These are phyloP conservation scores for Hemileia vastatrix DNA, from an alignment of 1,284 basidiomycete species.

Conservation along the genomic window DNA sequence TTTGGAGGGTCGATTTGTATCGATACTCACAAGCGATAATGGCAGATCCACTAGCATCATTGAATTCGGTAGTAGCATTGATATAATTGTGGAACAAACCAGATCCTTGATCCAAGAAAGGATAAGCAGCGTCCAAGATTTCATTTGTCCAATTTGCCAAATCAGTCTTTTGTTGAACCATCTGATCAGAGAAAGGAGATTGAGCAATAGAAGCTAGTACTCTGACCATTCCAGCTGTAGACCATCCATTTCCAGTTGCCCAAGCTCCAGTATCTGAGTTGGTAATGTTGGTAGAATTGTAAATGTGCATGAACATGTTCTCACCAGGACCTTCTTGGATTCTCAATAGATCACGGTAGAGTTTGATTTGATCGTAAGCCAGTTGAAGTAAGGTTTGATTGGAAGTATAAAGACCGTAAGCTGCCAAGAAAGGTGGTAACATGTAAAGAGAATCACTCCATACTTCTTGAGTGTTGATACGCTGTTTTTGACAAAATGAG, in stretches of 20 bases:
- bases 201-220: slow-evolving; percentile 63
- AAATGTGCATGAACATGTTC: too few species aligned
- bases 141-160: slow-evolving; percentile 60
- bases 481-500: background rate
- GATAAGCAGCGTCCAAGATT: slow-evolving; percentile 63
- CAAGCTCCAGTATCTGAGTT: slow-evolving; percentile 47
- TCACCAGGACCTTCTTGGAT: slow-evolving; percentile 52
- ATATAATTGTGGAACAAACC: slow-evolving; percentile 39
- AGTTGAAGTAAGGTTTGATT: slow-evolving; percentile 60
- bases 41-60: slow-evolving; percentile 35
- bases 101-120: slow-evolving; percentile 46
- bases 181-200: slow-evolving; percentile 51
- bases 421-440: slow-evolving; percentile 85
- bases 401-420: slow-evolving; percentile 62
- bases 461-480: background rate
- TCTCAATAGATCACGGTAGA: slow-evolving; percentile 57
- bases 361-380: slow-evolving; percentile 65
- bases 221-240: slow-evolving; percentile 70
- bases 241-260: slow-evolving; percentile 77
- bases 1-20: background rate
- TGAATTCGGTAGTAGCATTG: slow-evolving; percentile 31
- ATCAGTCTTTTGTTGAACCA: slow-evolving; percentile 55
- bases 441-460: slow-evolving; percentile 68
- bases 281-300: slow-evolving; percentile 23
- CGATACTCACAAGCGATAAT: slow-evolving; percentile 27